Conservation (phyloP, 1,284 basidiomycete genomes). For the Malassezia psittaci region DNA sequence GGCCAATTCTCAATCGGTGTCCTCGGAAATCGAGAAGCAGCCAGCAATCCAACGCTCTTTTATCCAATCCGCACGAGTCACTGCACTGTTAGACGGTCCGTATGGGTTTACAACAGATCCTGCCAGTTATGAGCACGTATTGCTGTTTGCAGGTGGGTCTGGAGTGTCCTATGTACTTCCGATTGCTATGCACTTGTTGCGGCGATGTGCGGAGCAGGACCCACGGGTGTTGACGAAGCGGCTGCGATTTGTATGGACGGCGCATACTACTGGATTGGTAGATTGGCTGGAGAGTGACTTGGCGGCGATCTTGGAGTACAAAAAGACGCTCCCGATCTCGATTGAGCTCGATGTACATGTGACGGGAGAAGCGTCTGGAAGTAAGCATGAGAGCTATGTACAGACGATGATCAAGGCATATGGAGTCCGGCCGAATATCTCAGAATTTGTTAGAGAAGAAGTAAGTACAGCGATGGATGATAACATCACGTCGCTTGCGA, state of each 20-base stretch:
- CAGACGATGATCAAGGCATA: neutral
- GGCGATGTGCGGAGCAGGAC: neutral
- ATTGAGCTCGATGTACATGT: neutral
- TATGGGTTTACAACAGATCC: neutral
- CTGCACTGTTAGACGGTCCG: neutral
- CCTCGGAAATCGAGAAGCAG: neutral
- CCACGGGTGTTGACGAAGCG: neutral
- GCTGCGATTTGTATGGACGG: conserved; percentile 5
- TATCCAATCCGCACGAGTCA: neutral
- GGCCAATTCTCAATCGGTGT: neutral
- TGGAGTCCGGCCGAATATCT: neutral
- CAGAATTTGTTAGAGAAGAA: neutral
- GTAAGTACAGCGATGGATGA: neutral
- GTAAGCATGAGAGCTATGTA: neutral
- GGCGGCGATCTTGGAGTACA: neutral
- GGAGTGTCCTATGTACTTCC: conserved; percentile 26
- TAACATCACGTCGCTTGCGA: neutral
- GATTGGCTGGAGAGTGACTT: conserved; percentile 5
- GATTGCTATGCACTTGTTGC: neutral
- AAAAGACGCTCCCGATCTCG: neutral
- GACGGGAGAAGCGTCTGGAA: neutral
- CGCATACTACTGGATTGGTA: neutral
- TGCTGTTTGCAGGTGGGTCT: conserved; percentile 1
- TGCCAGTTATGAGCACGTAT: neutral
- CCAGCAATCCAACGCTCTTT: neutral